Conservation (phyloP, 495 filamentous ascomycete genomes). For the Chlorociboria aeruginascens region DNA sequence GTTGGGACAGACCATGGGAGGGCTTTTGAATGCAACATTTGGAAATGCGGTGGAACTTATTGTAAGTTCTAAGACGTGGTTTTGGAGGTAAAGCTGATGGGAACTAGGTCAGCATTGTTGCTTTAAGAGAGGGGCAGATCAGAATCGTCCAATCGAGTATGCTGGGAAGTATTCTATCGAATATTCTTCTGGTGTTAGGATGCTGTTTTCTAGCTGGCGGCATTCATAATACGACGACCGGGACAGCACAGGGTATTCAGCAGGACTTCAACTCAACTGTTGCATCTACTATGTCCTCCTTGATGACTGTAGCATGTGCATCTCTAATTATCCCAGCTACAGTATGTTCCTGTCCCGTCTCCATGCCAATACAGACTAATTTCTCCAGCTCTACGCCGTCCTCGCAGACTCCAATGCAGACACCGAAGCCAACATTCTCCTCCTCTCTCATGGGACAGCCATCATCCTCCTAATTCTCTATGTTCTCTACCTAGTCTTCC, state of each 20-base stretch:
- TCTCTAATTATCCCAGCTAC: conserved; percentile 89
- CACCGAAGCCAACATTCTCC: conserved; percentile 53
- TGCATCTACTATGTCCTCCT: conserved; percentile 88
- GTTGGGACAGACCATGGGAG: conserved; percentile 82
- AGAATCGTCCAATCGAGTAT: conserved; percentile 95
- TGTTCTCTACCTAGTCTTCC: conserved; percentile 82
- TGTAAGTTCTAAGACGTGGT: conserved; percentile 37
- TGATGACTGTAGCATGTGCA: conserved; percentile 86
- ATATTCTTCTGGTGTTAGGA: conserved; percentile 86
- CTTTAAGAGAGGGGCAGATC: conserved; percentile 71
- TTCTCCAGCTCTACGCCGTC: conserved; percentile 12
- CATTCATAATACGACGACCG: conserved; percentile 39
- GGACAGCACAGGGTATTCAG: conserved; percentile 36
- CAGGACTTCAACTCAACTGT: conserved; percentile 77
- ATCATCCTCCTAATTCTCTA: conserved; percentile 85
- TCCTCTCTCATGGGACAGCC: conserved; percentile 81
- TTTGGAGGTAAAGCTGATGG: too few species aligned
- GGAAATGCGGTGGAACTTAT: conserved; percentile 98
- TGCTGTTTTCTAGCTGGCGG: conserved; percentile 95
- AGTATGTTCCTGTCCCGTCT: conserved; percentile 44
- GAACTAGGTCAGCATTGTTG: conserved; percentile 80
- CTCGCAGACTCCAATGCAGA: conserved; percentile 21
- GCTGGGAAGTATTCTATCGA: conserved; percentile 94
- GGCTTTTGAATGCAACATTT: conserved; percentile 90
- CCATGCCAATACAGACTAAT: conserved; percentile 13